Percentiles rank a stretch among this genome's conserved stretches.
Conservation (phyloP, 1,284 basidiomycete species). For the Omphalotus olearius region DNA sequence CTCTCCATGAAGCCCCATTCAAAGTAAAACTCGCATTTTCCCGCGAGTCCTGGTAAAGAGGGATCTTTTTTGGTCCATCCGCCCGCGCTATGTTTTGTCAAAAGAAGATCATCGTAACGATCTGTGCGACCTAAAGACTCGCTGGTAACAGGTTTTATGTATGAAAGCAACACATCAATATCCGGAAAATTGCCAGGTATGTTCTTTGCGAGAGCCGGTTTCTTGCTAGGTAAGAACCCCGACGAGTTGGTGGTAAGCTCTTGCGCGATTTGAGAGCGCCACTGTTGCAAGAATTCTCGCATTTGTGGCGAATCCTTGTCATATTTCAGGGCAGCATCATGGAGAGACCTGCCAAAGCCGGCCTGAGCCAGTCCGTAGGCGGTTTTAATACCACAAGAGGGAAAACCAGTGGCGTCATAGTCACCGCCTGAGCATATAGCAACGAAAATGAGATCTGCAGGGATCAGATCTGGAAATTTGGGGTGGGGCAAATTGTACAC, state of each 20-base stretch:
- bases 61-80: conserved; percentile 57
- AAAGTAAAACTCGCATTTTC: conserved; percentile 79
- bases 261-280: conserved; percentile 60
- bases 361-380: conserved; percentile 67
- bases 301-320: conserved; percentile 24
- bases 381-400: conserved; percentile 57
- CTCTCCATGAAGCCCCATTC: conserved; percentile 84
- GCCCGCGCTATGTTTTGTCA: conserved; percentile 25
- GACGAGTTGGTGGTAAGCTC: conserved; percentile 72
- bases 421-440: conserved; percentile 78
- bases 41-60: conserved; percentile 68
- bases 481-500: conserved; percentile 10
- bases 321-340: conserved; percentile 50
- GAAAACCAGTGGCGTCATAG: conserved; percentile 71
- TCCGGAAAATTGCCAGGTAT: conserved; percentile 64
- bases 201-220: conserved; percentile 52
- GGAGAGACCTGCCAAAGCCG: conserved; percentile 67
- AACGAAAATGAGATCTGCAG: conserved; percentile 11
- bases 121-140: conserved; percentile 45
- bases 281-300: conserved; percentile 47
- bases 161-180: conserved; percentile 66
- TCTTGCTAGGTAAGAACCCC: conserved; percentile 57
- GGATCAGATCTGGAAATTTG: conserved; percentile 1
- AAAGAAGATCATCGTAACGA: conserved; percentile 24
- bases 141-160: conserved; percentile 72